A percentile compares a stretch with the other conserved stretches of the same genome.
Conservation (phyloP, 2,329 filamentous ascomycete genomes). For the Apiospora rasikravindrae region DNA sequence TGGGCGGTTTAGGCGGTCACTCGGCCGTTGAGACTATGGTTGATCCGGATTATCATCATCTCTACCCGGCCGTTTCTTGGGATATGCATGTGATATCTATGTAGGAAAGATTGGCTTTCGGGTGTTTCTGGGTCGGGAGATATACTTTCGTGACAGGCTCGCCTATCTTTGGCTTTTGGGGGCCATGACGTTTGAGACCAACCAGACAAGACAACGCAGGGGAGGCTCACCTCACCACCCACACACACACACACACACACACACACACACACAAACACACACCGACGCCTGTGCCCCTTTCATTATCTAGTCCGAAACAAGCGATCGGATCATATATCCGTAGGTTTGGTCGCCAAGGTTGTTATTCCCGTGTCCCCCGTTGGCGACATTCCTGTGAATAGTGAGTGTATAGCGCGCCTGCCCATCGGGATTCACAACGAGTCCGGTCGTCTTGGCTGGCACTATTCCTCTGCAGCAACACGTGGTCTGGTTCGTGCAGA, state of each 20-base stretch:
- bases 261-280: too few species aligned
- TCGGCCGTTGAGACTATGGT: not conserved
- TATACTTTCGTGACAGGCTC: not conserved
- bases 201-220: too few species aligned
- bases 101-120: not conserved
- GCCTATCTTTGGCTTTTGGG: not conserved
- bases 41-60: not conserved
- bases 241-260: not conserved
- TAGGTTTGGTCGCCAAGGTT: not conserved
- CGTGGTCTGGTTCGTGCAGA: not conserved
- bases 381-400: not conserved
- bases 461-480: not conserved
- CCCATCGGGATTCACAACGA: not conserved
- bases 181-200: not conserved
- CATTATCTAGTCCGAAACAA: not conserved
- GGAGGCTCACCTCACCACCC: not conserved
- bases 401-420: not conserved
- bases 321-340: not conserved
- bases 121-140: not conserved
- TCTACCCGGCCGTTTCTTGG: not conserved
- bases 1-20: not conserved
- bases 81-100: not conserved
- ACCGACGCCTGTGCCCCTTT: not conserved
- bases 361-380: not conserved
- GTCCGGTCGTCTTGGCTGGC: not conserved